These are phyloP conservation scores for Rutstroemia sp. DNA, from an alignment of 2,329 filamentous ascomycete species.

Conservation along the genomic window DNA sequence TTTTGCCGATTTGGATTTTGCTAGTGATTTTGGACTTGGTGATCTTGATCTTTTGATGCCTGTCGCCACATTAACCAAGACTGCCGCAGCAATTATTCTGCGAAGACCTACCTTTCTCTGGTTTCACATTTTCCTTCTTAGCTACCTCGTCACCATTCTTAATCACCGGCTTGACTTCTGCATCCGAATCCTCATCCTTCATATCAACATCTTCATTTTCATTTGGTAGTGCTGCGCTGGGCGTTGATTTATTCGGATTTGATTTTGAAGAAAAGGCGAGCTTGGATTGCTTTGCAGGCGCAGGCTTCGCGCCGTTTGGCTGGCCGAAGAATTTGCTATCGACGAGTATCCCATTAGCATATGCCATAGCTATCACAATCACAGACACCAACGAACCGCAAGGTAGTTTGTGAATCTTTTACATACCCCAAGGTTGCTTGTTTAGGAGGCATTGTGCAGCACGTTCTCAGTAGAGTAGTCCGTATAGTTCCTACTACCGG, in stretches of 20 bases:
- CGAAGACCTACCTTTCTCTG: neutral
- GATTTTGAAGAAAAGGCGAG: constrained; percentile 64
- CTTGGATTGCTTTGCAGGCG: constrained; percentile 67
- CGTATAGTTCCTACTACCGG: constrained; percentile 13
- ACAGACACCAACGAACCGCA: constrained; percentile 50
- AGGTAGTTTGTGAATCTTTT: constrained; percentile 61
- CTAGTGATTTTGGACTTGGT: constrained; percentile 10
- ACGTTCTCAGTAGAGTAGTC: constrained; percentile 12
- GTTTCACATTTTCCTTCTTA: constrained; percentile 9
- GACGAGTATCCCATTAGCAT: constrained; percentile 11
- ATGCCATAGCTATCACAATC: neutral
- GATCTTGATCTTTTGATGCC: constrained; percentile 24
- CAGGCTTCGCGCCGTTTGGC: constrained; percentile 48
- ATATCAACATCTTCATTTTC: constrained; percentile 24
- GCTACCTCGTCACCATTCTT: constrained; percentile 11
- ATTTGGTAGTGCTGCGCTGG: constrained; percentile 18
- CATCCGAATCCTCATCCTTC: constrained; percentile 22
- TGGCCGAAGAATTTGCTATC: constrained; percentile 79
- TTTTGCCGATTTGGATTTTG: constrained; percentile 22
- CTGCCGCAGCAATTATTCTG: neutral
- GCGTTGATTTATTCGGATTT: constrained; percentile 25
- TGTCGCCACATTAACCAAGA: constrained; percentile 9
- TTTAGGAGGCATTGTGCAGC: constrained; percentile 28
- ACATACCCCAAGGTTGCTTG: constrained; percentile 89
- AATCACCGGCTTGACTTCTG: constrained; percentile 17